Base-by-base conservation (phyloP, 192 early-diverging fungal genomes). In the Umbelopsis vinacea region DNA sequence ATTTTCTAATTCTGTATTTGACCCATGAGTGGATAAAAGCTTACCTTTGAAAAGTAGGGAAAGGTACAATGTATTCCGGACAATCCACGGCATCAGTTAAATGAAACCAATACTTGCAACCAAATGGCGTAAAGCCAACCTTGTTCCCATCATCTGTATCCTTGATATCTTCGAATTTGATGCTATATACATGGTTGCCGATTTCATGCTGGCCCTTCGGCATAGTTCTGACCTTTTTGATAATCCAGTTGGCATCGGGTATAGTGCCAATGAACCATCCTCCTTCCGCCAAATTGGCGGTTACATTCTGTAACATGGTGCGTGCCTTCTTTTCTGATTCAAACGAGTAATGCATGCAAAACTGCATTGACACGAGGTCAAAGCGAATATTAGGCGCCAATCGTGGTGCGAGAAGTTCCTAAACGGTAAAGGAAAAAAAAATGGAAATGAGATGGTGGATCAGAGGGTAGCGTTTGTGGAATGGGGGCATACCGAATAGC, bases 341-440 rank as follows among this genome's bases (percentile, higher is more conserved):
- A 73, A 97, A 98, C 0, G 94, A 91, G 79, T 99, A 99, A 79
- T 98, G 98, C 53, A 98, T 77, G 72, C 95, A 97, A 77, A 99
- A 99, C 74, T 99, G 98, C 78, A 93, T 91, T 46, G 91, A 95
- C n/a, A 97, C 93, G 29, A 96, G 83, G 74, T 97, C 93, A 60
- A 95, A 93, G 21, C 71, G 68, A 38, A 81, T 70, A 45, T 89
- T 77, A 3, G 77, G 68, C 3, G 89, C 80, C 45, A 85, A 79
- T 15, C 85, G 53, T 1, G 86, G 87, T 35, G 86, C 87, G 69
- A 89, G 80, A 3, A 86, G 74, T 66, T 87, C 85, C 81, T 88
- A 76, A 33, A 48, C 1, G 29, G 33, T 6, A 24, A 60, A 11
- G 38, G 8, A 40, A 40, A n/a, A n/a, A n/a, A n/a, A n/a, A n/a